Conservation (phyloP, 495 filamentous ascomycete species). For the Trichocladium antarcticum region DNA sequence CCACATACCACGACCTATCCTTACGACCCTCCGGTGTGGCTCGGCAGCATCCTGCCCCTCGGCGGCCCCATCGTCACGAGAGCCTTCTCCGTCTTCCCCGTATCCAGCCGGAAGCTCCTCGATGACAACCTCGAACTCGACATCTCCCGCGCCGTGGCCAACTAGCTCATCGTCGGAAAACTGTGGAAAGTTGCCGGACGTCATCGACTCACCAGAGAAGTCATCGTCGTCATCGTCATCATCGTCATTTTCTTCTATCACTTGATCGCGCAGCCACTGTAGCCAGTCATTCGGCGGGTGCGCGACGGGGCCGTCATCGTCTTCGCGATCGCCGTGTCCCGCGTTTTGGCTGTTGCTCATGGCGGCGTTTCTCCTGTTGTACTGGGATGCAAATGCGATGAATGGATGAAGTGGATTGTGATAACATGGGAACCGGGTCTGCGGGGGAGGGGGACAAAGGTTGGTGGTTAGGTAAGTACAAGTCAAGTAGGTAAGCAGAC, state of each 20-base stretch:
- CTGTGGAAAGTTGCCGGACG: background rate
- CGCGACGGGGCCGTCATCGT: background rate
- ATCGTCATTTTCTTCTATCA: constrained; percentile 10
- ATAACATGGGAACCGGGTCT: background rate
- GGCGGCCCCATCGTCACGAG: background rate
- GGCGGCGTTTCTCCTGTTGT: background rate
- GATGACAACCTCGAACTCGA: constrained; percentile 26
- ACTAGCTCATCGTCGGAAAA: constrained; percentile 13
- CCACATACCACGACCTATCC: constrained; percentile 19
- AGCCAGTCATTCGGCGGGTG: background rate
- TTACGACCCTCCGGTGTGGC: constrained; percentile 23
- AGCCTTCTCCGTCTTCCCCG: background rate
- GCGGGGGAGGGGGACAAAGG: too few species aligned
- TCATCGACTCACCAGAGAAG: constrained; percentile 24
- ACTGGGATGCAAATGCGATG: background rate
- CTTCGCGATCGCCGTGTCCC: background rate
- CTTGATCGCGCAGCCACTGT: background rate
- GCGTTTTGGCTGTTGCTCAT: background rate
- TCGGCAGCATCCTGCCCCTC: constrained; percentile 6
- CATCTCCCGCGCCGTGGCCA: constrained; percentile 16
- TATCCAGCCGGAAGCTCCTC: constrained; percentile 10
- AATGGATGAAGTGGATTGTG: background rate
- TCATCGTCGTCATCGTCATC: constrained; percentile 20
- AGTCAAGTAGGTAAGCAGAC: too few species aligned
- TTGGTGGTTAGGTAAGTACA: too few species aligned